A percentile compares a stretch with the other conserved stretches of the same genome.
These are phyloP conservation scores for Fusarium sp. DNA, from an alignment of 2,329 filamentous ascomycete genomes.

Conservation along the genomic window DNA sequence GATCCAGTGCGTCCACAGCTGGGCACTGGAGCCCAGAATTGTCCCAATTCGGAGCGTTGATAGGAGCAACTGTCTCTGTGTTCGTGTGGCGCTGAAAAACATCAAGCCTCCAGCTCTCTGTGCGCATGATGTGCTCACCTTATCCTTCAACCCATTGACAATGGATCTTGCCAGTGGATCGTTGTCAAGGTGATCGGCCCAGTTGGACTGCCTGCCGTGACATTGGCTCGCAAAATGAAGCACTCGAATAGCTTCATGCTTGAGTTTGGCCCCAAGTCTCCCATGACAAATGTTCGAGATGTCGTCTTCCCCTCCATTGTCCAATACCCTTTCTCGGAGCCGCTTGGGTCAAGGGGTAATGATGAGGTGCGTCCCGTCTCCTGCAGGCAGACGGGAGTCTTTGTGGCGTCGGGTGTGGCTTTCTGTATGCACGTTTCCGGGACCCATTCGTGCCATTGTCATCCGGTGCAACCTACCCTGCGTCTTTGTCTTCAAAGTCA, in stretches of 20 bases:
- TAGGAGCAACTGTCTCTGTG: constrained; percentile 3
- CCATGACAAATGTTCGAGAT: constrained; percentile 15
- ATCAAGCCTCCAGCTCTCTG: background rate
- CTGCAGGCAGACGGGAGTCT: constrained; percentile 1
- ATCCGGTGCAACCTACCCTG: constrained; percentile 17
- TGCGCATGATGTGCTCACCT: constrained; percentile 13
- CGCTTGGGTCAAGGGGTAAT: constrained; percentile 7
- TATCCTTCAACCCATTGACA: background rate
- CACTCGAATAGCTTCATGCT: constrained; percentile 4
- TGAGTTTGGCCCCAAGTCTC: background rate
- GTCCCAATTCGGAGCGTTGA: constrained; percentile 1
- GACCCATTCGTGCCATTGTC: constrained; percentile 9
- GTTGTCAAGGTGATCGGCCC: constrained; percentile 31
- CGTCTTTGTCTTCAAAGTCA: constrained; percentile 3
- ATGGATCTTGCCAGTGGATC: constrained; percentile 1
- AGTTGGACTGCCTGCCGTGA: background rate
- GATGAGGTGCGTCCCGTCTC: constrained; percentile 1
- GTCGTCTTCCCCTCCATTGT: background rate
- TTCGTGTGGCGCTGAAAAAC: constrained; percentile 6
- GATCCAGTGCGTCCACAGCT: background rate
- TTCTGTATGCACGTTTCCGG: constrained; percentile 33
- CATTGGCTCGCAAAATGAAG: constrained; percentile 1
- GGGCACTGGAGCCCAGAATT: background rate
- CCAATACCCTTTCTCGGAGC: background rate
- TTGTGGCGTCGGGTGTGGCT: constrained; percentile 35